phyloP scores from a whole-genome alignment of 768 basidiomycete species.

The Aureoboletus auriporus region DNA sequence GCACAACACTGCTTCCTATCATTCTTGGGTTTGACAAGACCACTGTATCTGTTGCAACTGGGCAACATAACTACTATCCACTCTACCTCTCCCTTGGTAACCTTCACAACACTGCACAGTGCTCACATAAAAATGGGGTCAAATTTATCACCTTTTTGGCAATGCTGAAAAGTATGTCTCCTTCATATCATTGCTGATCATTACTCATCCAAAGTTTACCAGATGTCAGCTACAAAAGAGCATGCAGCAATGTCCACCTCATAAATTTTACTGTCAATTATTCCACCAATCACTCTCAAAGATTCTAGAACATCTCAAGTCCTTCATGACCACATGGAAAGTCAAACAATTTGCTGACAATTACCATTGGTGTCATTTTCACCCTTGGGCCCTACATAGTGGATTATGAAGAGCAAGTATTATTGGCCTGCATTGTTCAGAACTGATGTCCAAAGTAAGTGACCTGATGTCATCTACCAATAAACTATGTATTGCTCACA shows the following conservation, averaged over 20 bases:
- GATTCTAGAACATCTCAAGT: conserved; percentile 24
- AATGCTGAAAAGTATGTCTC: conserved; percentile 5
- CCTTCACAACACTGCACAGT: background rate
- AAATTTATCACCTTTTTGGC: conserved; percentile 1
- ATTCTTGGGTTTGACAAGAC: background rate
- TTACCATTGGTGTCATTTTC: conserved; percentile 11
- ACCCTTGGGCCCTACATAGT: background rate
- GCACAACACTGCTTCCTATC: background rate
- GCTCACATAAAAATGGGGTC: background rate
- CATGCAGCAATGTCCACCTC: background rate
- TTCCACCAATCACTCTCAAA: conserved; percentile 21
- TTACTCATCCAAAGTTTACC: background rate
- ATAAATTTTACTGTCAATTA: conserved; percentile 27
- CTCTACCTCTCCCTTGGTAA: conserved; percentile 6
- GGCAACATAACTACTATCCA: background rate
- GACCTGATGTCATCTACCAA: background rate
- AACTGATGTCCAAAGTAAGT: background rate
- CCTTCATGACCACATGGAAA: conserved; percentile 23
- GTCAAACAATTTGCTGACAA: conserved; percentile 28
- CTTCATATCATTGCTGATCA: too few species aligned
- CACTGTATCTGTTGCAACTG: conserved; percentile 1
- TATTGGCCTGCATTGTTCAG: background rate
- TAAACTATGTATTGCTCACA: background rate
- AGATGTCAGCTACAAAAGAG: background rate
- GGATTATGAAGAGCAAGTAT: background rate